Evolutionary conservation across 164 flowering plant genomes (phyloP), one percentile per base, ranked within the genome.

Genomic region (Vitis rotundifolia): DNA sequence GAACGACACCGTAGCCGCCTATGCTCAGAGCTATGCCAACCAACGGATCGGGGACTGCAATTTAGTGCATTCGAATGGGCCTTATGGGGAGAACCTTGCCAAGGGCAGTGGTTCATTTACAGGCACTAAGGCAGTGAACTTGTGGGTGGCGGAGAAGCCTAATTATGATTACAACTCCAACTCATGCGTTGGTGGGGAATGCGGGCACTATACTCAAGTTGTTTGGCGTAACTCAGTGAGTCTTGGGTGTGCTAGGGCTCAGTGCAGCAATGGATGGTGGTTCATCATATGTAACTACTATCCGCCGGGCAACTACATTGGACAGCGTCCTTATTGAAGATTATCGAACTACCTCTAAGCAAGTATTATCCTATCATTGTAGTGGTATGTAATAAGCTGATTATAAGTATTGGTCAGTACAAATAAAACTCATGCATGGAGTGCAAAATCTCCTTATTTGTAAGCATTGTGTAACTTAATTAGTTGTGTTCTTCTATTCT

Each of bases 151-250:
- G 2, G 84, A 79, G 72, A 71, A 69, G 77, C 53, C 66, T 11
- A 2, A 76, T 59, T 81, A 81, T 44, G 51, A 78, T 60, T 53
- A 78, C 68, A 28, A 10, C 2, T 68, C 81, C 2, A 78, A 81
- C 54, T 53, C 76, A 0, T 81, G 85, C 44, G 59, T 63, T 3
- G 80, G 76, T 0, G 57, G 69, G 13, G 75, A 72, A 12, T 84
- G 91, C 69, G 26, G 67, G 71, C 91, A 84, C 61, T 86, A 83
- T 59, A 86, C 86, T 1, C 89, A 80, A 53, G 60, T 86, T 4
- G 78, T 81, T 3, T 81, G 89, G 87, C 66, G 71, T 10, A 51
- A 78, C 50, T 50, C 85, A 3, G 28, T 56, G 9, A 61, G 59
- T 8, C 51, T 84, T 3, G 87, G 87, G 7, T 82, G 89, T 26